These are phyloP conservation scores for Colletotrichum eremochloae DNA, from an alignment of 2,329 filamentous ascomycete species.

Conservation along the genomic window DNA sequence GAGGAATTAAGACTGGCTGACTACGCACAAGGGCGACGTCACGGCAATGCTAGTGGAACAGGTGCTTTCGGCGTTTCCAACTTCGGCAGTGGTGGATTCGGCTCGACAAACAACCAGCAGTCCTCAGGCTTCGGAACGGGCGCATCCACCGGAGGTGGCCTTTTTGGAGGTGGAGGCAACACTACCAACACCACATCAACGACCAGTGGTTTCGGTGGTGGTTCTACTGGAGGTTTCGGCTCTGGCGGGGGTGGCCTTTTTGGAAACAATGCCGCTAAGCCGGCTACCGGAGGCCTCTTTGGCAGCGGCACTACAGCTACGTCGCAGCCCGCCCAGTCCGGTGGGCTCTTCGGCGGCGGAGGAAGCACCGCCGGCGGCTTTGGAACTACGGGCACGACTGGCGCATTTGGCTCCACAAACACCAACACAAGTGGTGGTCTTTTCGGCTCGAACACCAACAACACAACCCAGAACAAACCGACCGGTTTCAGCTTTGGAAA, in stretches of 20 bases:
- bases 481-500: conserved; percentile 59
- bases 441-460: conserved; percentile 46
- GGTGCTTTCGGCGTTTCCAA: conserved; percentile 82
- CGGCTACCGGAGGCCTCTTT: conserved; percentile 39
- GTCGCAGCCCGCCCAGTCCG: conserved; percentile 40
- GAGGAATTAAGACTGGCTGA: conserved; percentile 87
- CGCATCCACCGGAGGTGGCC: conserved; percentile 49
- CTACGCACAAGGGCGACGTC: conserved; percentile 87
- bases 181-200: conserved; percentile 37
- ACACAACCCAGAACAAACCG: conserved; percentile 53
- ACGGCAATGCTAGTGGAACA: conserved; percentile 85
- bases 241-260: conserved; percentile 57
- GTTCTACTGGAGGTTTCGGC: conserved; percentile 56
- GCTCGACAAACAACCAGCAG: conserved; percentile 54
- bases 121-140: conserved; percentile 57
- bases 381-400: conserved; percentile 30
- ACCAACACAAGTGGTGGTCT: conserved; percentile 44
- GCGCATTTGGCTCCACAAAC: conserved; percentile 51
- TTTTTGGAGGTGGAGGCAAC: conserved; percentile 55
- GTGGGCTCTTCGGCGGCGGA: conserved; percentile 46
- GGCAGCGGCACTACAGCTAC: conserved; percentile 34
- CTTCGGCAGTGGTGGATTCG: conserved; percentile 64
- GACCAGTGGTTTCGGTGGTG: conserved; percentile 43
- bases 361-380: conserved; percentile 44
- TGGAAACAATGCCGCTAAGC: conserved; percentile 48